These are phyloP conservation scores for Trifolium fragiferum DNA, from an alignment of 306 rosid species.

Conservation along the genomic window DNA sequence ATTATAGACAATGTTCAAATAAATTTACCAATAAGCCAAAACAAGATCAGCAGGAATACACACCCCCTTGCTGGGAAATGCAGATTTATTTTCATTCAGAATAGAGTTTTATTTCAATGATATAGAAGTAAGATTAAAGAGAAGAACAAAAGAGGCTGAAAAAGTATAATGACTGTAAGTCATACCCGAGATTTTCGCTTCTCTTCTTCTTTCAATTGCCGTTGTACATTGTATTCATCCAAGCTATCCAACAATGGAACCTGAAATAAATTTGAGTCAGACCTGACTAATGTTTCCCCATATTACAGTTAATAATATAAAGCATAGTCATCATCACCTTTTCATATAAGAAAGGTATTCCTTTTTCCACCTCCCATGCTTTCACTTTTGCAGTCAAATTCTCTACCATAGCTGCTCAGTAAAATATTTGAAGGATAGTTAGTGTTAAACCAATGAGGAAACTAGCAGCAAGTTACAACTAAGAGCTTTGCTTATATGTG, in stretches of 20 bases:
- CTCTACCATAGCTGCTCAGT: constrained; percentile 66
- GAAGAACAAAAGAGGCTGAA: constrained; percentile 1
- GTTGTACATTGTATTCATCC: constrained; percentile 62
- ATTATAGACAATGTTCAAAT: constrained; percentile 3
- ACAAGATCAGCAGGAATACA: constrained; percentile 30
- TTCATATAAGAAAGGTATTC: constrained; percentile 83
- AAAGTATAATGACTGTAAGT: constrained; percentile 17
- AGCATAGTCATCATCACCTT: constrained; percentile 61
- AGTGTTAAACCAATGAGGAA: constrained; percentile 15
- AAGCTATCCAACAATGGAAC: constrained; percentile 60
- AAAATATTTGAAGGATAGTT: constrained; percentile 34
- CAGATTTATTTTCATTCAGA: constrained; percentile 23
- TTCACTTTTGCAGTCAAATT: constrained; percentile 75
- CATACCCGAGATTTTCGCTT: constrained; percentile 84
- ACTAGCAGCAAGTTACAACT: constrained; percentile 15
- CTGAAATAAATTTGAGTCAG: constrained; percentile 49
- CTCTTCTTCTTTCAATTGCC: constrained; percentile 78
- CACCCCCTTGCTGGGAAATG: not conserved
- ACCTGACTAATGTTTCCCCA: constrained; percentile 16
- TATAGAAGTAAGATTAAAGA: constrained; percentile 9
- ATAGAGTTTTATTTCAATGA: constrained; percentile 28
- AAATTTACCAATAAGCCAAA: constrained; percentile 19
- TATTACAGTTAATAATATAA: constrained; percentile 7
- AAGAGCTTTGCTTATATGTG: constrained; percentile 23
- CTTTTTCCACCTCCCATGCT: constrained; percentile 88